Evolutionary conservation across 208 protist genomes (phyloP), one percentile per base, ranked within the genome.

Genomic region (Angomonas ambiguus): DNA sequence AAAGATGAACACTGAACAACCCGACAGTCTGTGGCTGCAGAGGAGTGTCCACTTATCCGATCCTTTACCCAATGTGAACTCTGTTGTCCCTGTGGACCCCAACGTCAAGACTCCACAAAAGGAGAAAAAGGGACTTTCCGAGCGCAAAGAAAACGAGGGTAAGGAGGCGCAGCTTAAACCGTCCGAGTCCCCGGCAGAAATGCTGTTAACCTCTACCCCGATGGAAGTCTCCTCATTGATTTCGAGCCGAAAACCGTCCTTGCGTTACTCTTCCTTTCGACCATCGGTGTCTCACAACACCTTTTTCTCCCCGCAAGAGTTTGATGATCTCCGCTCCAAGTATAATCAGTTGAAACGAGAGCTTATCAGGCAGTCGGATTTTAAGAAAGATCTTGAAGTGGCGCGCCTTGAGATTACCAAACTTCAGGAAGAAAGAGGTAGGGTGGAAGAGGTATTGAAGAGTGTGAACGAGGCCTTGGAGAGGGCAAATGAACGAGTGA

Each of bases 21-120:
- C 56, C 8, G 87, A 90, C 76, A 96, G 88, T 60, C 27, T 93
- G 65, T 94, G 91, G 86, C 80, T 94, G 10, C 91, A 93, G 64
- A 81, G 87, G 55, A 94, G 86, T 77, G 85, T 94, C 71, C 80
- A 76, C 20, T 20, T 94, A 11, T 56, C 79, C 1, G 87, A 96
- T 48, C 87, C 88, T 0, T 69, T 94, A 2, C 85, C 87, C 0
- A 69, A 80, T 13, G 65, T 60, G 60, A 76, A 66, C 32, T 73
- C 58, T 25, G 18, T 57, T 18, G 57, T 45, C 6, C 51, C 66
- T 16, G 71, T 64, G 20, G 24, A 27, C 20, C 61, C 8, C 33
- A 57, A 53, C 18, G 25, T 31, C 18, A 8, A 28, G 10, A 55
- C 62, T 1, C 11, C 57, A 0, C 53, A 55, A 2, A 45, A 51